phyloP scores from a whole-genome alignment of 2,329 filamentous ascomycete species.

The Diaporthe sp. region DNA sequence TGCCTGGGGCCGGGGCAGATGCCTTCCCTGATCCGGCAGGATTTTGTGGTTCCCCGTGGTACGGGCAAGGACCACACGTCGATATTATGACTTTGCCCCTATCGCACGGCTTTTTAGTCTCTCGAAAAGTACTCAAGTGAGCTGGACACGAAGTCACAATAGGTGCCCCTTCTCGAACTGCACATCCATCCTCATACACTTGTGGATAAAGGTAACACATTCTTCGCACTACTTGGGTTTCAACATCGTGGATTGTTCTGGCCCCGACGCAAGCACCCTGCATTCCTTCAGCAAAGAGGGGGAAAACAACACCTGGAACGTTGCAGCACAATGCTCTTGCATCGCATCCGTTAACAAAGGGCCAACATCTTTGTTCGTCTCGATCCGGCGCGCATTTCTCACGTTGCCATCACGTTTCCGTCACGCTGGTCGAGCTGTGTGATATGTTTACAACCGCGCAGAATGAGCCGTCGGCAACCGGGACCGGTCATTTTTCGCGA shows the following conservation, averaged over 20 bases:
- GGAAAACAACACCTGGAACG: background rate
- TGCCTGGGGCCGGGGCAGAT: constrained; percentile 11
- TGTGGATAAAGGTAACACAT: constrained; percentile 29
- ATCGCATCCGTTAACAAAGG: constrained; percentile 4
- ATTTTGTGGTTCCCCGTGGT: constrained; percentile 3
- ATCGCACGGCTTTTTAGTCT: constrained; percentile 6
- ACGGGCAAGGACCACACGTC: constrained; percentile 14
- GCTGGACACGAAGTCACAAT: constrained; percentile 18
- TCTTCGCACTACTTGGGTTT: background rate
- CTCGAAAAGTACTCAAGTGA: background rate
- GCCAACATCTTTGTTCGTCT: constrained; percentile 5
- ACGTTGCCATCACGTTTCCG: background rate
- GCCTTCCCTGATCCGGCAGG: constrained; percentile 8
- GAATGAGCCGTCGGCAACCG: constrained; percentile 10
- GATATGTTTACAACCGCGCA: background rate
- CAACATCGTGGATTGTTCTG: background rate
- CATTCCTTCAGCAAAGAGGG: background rate
- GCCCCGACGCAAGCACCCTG: background rate
- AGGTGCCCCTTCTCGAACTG: background rate
- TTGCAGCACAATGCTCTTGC: constrained; percentile 4
- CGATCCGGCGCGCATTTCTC: background rate
- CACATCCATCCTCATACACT: constrained; percentile 21
- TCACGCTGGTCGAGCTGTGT: background rate
- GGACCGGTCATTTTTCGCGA: background rate
- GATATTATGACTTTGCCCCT: constrained; percentile 9